Percentiles rank a stretch among this genome's conserved stretches.
Conservation (phyloP, 2,329 filamentous ascomycete species). For the Neofusicoccum ribis region DNA sequence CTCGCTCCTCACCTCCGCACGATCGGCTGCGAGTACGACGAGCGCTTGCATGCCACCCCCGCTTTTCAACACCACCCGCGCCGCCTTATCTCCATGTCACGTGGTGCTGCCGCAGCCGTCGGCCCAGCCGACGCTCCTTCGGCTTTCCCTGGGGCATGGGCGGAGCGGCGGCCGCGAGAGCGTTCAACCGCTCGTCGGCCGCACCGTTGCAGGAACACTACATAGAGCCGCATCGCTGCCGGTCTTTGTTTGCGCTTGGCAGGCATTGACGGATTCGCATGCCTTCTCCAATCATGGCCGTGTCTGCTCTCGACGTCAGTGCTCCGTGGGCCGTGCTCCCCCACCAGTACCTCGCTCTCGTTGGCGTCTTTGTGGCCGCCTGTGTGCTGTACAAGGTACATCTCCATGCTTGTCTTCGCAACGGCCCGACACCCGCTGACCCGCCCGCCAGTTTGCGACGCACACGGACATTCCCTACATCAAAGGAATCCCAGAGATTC, state of each 20-base stretch:
- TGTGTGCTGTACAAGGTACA: slow-evolving; percentile 3
- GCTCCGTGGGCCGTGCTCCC: slow-evolving; percentile 4
- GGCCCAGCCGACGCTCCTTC: slow-evolving; percentile 4
- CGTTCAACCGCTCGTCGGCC: not conserved
- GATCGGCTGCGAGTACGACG: not conserved
- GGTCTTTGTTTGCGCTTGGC: not conserved
- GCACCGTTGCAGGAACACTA: not conserved
- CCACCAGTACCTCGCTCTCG: slow-evolving; percentile 3
- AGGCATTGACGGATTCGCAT: not conserved
- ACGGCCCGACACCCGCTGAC: not conserved
- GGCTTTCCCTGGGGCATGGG: not conserved
- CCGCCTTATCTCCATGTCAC: slow-evolving; percentile 9
- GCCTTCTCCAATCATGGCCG: not conserved
- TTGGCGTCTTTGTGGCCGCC: not conserved
- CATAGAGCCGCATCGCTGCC: not conserved
- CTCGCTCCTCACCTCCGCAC: not conserved
- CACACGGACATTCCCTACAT: slow-evolving; percentile 53
- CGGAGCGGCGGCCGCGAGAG: not conserved
- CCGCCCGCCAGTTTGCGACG: slow-evolving; percentile 22
- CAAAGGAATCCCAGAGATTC: slow-evolving; percentile 51
- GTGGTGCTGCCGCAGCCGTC: not conserved
- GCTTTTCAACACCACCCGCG: not conserved
- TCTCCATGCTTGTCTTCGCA: not conserved
- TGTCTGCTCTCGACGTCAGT: slow-evolving; percentile 8
- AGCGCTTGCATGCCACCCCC: not conserved